Percentiles rank a stretch among this genome's conserved stretches.
Evolutionary conservation across 2,329 filamentous ascomycete genomes (phyloP).

Genomic region (Pestalotiopsis sp.): DNA sequence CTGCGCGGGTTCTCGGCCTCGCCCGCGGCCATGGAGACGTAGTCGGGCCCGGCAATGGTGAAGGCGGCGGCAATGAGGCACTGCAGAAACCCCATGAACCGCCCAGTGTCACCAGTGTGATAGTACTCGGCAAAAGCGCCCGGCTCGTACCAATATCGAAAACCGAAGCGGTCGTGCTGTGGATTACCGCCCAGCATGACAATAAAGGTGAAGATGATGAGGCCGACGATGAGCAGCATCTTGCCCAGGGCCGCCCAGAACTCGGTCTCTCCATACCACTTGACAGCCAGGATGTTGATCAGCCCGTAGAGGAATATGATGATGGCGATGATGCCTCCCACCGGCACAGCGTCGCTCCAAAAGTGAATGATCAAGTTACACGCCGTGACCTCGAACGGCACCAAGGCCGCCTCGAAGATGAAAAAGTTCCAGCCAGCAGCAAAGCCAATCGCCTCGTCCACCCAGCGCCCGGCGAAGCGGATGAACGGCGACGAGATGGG

Average conservation of each 20-base stretch:
- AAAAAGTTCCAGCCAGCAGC: constrained; percentile 77
- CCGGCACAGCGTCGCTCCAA: constrained; percentile 63
- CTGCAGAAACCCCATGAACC: constrained; percentile 75
- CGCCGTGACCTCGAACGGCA: constrained; percentile 70
- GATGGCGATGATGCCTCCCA: constrained; percentile 63
- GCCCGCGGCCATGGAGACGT: constrained; percentile 64
- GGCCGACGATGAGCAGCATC: constrained; percentile 69
- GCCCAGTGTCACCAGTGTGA: constrained; percentile 66
- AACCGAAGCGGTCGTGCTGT: constrained; percentile 70
- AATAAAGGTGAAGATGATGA: constrained; percentile 79
- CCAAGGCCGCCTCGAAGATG: constrained; percentile 67
- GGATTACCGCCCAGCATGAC: constrained; percentile 85
- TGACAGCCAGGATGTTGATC: constrained; percentile 74
- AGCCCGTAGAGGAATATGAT: constrained; percentile 53
- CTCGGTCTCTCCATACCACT: constrained; percentile 77
- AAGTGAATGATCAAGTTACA: constrained; percentile 66
- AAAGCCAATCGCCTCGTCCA: constrained; percentile 76
- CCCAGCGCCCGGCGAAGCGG: constrained; percentile 73
- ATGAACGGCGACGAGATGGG: constrained; percentile 81
- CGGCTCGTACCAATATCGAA: constrained; percentile 65
- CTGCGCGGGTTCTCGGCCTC: constrained; percentile 72
- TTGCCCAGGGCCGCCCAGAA: constrained; percentile 76
- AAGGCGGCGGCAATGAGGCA: constrained; percentile 74
- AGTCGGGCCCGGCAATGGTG: constrained; percentile 64
- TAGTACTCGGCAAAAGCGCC: constrained; percentile 72